Evolutionary conservation across 106 monocot species (phyloP), one percentile per base, ranked within the genome.

Genomic region (Dioscorea zingiberensis): DNA sequence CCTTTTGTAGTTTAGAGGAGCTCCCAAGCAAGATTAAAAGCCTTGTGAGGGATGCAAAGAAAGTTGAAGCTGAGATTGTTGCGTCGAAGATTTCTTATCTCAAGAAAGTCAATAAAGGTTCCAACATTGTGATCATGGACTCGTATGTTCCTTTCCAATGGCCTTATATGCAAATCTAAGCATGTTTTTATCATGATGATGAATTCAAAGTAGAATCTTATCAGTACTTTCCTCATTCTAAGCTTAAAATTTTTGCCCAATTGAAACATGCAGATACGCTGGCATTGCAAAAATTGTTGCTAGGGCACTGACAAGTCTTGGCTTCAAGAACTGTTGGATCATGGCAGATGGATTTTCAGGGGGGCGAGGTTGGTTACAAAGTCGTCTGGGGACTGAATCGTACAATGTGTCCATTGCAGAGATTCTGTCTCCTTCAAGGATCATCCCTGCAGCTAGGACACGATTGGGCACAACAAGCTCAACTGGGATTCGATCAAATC

Each of bases 41-140:
- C 60, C 48, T 95, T 25, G 91, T 95, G 8, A 83, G 85, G 74
- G 82, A 79, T 58, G 17, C 67, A 44, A 91, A 84, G 76, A 85
- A 79, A 77, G 87, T 81, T 3, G 95, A 95, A 68, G 95, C 95
- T 22, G 95, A 95, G 21, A 78, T 95, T 10, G 76, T 71, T 25
- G 95, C 95, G 21, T 10, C 91, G 68, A 95, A 95, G 78, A 91
- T 95, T 55, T 95, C 91, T 3, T 95, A 85, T 73, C 87, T 95
- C 27, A 95, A 95, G 60, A 78, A 65, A 70, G 58, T 91, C 26
- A 83, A 79, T 78, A 80, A 81, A 62, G 81, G 88, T 19, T 91
- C 95, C 3, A 88, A 78, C 55, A 83, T 95, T 47, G 74, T 95
- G 30, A 85, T 95, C 58, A 72, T 95, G 74, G 95, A 88, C 73